A percentile compares a stretch with the other conserved stretches of the same genome.
Evolutionary conservation across 768 basidiomycete species (phyloP).

Genomic region (Daedaleopsis sinensis): DNA sequence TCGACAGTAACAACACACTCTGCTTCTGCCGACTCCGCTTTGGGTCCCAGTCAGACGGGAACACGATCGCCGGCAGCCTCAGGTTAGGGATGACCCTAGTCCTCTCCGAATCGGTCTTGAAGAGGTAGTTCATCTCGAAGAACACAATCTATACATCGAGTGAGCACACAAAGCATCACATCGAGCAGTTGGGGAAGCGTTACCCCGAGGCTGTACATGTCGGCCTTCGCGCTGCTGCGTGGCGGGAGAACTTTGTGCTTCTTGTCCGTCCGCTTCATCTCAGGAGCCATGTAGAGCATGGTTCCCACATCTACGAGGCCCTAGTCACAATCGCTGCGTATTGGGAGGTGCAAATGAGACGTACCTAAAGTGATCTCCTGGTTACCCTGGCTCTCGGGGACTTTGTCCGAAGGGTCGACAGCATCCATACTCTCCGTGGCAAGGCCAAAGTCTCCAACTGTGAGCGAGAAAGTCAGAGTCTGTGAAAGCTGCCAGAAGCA

Average conservation of each 20-base stretch:
- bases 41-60: constrained; percentile 76
- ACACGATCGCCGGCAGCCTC: constrained; percentile 70
- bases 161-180: not conserved
- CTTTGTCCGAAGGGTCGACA: constrained; percentile 72
- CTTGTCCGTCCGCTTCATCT: constrained; percentile 61
- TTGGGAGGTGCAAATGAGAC: constrained; percentile 9
- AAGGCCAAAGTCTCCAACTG: constrained; percentile 92
- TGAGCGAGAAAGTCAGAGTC: no score
- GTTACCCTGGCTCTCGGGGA: constrained; percentile 47
- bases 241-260: constrained; percentile 41
- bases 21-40: constrained; percentile 64
- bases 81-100: constrained; percentile 82
- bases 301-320: constrained; percentile 77
- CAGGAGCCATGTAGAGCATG: constrained; percentile 89
- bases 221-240: constrained; percentile 86
- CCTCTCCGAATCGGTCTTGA: constrained; percentile 82
- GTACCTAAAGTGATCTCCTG: constrained; percentile 77
- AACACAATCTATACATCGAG: constrained; percentile 73
- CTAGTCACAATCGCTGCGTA: no score
- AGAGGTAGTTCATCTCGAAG: constrained; percentile 93
- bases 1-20: constrained; percentile 48
- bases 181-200: not conserved
- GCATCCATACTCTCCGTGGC: constrained; percentile 83
- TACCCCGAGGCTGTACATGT: constrained; percentile 94
- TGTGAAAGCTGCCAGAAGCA: no score